Percentiles rank a stretch among this genome's conserved stretches.
These are phyloP conservation scores for Lasiodiplodia sp. DNA, from an alignment of 2,329 filamentous ascomycete genomes.

Conservation along the genomic window DNA sequence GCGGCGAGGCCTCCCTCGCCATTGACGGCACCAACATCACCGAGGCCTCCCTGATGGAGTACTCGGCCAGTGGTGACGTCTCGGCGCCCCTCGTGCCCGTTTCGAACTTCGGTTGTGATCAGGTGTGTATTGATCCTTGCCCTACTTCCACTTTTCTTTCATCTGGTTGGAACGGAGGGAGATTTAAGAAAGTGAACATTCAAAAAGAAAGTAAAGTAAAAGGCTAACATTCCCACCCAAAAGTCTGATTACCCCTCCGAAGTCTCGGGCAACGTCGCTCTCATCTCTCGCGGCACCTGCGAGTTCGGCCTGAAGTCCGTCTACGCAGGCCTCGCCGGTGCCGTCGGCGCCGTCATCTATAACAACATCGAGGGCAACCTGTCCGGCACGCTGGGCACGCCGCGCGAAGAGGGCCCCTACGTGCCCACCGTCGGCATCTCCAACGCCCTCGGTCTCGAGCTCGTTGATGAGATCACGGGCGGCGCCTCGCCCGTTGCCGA, in stretches of 20 bases:
- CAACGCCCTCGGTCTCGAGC: constrained; percentile 63
- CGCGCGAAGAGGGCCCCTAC: constrained; percentile 54
- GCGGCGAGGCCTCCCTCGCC: constrained; percentile 35
- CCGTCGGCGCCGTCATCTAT: constrained; percentile 73
- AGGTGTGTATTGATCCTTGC: constrained; percentile 36
- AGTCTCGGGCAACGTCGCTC: constrained; percentile 68
- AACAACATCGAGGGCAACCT: constrained; percentile 70
- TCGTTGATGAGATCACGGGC: constrained; percentile 62
- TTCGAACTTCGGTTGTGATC: constrained; percentile 41
- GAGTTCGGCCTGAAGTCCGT: constrained; percentile 73
- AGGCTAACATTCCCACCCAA: neutral
- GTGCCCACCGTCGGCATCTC: constrained; percentile 73
- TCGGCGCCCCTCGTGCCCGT: constrained; percentile 39
- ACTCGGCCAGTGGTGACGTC: constrained; percentile 39
- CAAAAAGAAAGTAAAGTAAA: neutral
- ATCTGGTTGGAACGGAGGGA: neutral
- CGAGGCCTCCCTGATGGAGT: constrained; percentile 33
- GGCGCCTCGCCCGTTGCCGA: constrained; percentile 40
- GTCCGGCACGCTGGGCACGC: constrained; percentile 68
- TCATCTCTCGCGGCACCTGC: constrained; percentile 72
- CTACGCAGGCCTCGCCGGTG: constrained; percentile 71
- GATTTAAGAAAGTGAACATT: neutral
- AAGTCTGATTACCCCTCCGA: constrained; percentile 63
- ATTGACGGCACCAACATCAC: constrained; percentile 36
- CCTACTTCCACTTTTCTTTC: neutral